Base-by-base conservation (phyloP, 257 asterid genomes). In the Plantago ovata region DNA sequence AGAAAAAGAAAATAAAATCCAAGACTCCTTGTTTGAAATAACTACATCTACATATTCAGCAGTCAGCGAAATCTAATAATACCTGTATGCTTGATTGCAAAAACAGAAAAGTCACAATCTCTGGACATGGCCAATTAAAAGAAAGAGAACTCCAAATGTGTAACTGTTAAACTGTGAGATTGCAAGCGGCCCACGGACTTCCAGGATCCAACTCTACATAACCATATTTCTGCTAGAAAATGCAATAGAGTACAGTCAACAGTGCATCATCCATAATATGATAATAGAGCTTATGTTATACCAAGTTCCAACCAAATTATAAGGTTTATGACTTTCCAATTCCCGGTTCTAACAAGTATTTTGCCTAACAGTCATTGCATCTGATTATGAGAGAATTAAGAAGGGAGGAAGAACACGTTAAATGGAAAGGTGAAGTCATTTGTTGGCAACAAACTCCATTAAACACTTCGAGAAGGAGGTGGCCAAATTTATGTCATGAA, bases 141-240 rank as follows among this genome's bases (percentile, higher is more conserved):
- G 98, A 63, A 72, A 53, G 97, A 93, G 69, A 93, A 93, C 69
- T 93, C 95, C 79, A 93, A 69, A 47, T 93, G 94, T 4, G 97
- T 93, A 41, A 93, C 98, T 32, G 98, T 93, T 71, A 88, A 74
- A 64, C 82, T 84, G 73, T 93, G 98, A 49, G 98, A 89, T 42
- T 81, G 95, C 60, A 93, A 62, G 38, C 92, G 89, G 51, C 89
- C 95, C 21, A 93, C 79, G 2, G 95, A 76, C 69, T 84, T 93
- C 97, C 98, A 88, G 45, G 95, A 69, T 44, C 95, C 95, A 40
- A 88, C 95, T 80, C 85, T 79, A 95, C 98, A 93, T 18, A 93
- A 69, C 98, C 98, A 89, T 79, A 89, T 77, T 68, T 93, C 98
- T 41, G 97, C 95, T 22, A 84, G 83, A 13, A 50, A 28, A 50